Conservation (phyloP, 1,284 basidiomycete species). For the Apiotrichum laibachii region DNA sequence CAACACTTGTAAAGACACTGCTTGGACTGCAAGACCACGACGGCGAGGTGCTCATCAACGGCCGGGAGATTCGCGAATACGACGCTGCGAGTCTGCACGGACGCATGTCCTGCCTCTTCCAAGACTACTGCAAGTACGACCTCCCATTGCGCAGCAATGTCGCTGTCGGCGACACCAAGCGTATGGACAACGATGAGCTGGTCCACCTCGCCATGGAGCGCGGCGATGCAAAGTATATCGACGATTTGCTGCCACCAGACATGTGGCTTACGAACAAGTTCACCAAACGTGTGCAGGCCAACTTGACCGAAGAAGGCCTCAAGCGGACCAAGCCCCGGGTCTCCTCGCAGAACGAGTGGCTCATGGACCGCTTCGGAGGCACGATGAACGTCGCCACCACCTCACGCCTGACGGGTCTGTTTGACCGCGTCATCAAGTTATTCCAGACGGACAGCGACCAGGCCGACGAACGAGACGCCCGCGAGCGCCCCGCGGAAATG, state of each 20-base stretch:
- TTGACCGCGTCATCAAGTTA: too few relatives aligned
- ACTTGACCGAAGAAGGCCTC: too few relatives aligned
- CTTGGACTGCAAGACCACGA: constrained; percentile 63
- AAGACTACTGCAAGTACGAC: constrained; percentile 74
- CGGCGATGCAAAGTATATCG: constrained; percentile 59
- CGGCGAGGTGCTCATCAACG: constrained; percentile 67
- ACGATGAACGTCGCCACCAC: too few relatives aligned
- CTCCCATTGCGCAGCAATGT: constrained; percentile 71
- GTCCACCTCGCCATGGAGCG: constrained; percentile 63
- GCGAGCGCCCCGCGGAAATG: too few relatives aligned
- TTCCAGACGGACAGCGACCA: too few relatives aligned
- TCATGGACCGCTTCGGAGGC: too few relatives aligned
- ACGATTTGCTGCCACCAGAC: constrained; percentile 25
- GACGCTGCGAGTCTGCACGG: constrained; percentile 66
- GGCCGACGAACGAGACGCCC: neutral
- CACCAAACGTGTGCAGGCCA: too few relatives aligned
- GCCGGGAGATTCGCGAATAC: constrained; percentile 61
- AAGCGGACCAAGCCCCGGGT: too few relatives aligned
- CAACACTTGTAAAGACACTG: constrained; percentile 74
- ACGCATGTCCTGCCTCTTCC: constrained; percentile 74
- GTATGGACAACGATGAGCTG: constrained; percentile 47
- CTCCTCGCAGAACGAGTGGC: too few relatives aligned
- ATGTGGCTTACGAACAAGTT: constrained; percentile 7
- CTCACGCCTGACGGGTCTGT: too few relatives aligned
- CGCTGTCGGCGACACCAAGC: constrained; percentile 64